Conservation (phyloP, 306 rosid species). For the Pueraria montana region DNA sequence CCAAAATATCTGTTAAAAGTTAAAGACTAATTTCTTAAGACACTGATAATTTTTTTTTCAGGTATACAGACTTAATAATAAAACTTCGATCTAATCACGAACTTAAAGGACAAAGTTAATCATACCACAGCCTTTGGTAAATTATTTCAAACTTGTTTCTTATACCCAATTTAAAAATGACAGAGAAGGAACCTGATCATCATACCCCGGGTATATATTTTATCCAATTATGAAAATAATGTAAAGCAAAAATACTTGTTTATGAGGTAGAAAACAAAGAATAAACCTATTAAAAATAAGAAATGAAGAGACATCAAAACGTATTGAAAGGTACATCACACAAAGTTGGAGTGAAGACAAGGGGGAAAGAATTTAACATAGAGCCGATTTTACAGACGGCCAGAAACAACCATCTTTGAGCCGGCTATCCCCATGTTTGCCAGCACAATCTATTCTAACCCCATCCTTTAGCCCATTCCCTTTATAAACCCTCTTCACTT, state of each 20-base stretch:
- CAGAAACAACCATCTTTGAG: constrained; percentile 52
- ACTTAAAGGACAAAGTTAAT: no score
- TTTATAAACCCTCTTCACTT: constrained; percentile 43
- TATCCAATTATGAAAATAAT: not conserved
- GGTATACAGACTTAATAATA: no score
- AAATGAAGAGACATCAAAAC: constrained; percentile 25
- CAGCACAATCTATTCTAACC: constrained; percentile 45
- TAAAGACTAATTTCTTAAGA: no score
- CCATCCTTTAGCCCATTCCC: constrained; percentile 41
- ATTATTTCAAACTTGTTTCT: not conserved
- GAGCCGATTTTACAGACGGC: constrained; percentile 58
- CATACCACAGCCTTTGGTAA: no score
- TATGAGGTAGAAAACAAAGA: constrained; percentile 9
- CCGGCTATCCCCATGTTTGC: constrained; percentile 55
- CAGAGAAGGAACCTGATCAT: not conserved
- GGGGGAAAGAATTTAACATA: constrained; percentile 41
- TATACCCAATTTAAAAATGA: not conserved
- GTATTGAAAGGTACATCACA: constrained; percentile 44
- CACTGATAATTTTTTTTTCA: no score
- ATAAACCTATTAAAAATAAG: not conserved
- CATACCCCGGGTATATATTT: not conserved
- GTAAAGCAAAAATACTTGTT: not conserved
- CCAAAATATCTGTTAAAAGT: no score
- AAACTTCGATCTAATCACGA: no score
- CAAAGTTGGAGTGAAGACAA: constrained; percentile 38